Percentiles rank a stretch among this genome's conserved stretches.
phyloP scores from a whole-genome alignment of 2,329 filamentous ascomycete genomes.

The Allantophomopsis lycopodina region DNA sequence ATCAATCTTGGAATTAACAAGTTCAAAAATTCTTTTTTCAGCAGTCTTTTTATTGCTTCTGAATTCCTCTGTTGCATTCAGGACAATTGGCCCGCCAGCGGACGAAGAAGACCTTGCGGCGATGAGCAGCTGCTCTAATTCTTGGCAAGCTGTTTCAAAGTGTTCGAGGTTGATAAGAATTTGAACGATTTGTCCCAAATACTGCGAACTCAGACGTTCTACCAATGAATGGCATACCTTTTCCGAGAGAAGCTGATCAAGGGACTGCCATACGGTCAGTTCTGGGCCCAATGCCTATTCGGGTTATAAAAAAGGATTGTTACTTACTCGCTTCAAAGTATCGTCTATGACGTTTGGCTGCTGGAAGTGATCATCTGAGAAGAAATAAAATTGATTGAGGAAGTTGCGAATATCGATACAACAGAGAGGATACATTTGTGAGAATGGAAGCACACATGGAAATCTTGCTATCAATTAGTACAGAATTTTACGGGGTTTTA shows the following conservation, averaged over 20 bases:
- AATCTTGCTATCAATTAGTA: conserved; percentile 38
- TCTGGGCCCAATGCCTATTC: conserved; percentile 1
- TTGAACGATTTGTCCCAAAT: conserved; percentile 94
- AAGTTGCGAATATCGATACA: conserved; percentile 98
- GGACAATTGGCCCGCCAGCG: conserved; percentile 63
- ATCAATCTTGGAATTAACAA: conserved; percentile 97
- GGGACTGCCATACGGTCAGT: conserved; percentile 35
- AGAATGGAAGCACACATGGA: conserved; percentile 92
- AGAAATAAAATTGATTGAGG: conserved; percentile 95
- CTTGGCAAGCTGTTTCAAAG: conserved; percentile 84
- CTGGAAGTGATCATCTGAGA: conserved; percentile 91
- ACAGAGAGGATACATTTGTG: conserved; percentile 96
- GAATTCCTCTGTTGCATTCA: conserved; percentile 79
- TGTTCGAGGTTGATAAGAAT: conserved; percentile 96
- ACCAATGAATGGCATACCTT: conserved; percentile 88
- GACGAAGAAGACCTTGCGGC: conserved; percentile 72
- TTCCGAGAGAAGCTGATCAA: conserved; percentile 88
- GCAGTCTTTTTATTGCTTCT: conserved; percentile 85
- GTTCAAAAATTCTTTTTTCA: conserved; percentile 94
- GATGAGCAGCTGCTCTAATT: conserved; percentile 77
- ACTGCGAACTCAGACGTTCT: conserved; percentile 79
- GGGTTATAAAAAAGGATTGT: conserved; percentile 1
- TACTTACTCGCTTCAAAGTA: conserved; percentile 59
- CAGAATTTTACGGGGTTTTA: conserved; percentile 1
- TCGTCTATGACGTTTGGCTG: conserved; percentile 84